Base-by-base conservation (phyloP, 208 protist genomes). In the Trypanosomatidae sp. region DNA sequence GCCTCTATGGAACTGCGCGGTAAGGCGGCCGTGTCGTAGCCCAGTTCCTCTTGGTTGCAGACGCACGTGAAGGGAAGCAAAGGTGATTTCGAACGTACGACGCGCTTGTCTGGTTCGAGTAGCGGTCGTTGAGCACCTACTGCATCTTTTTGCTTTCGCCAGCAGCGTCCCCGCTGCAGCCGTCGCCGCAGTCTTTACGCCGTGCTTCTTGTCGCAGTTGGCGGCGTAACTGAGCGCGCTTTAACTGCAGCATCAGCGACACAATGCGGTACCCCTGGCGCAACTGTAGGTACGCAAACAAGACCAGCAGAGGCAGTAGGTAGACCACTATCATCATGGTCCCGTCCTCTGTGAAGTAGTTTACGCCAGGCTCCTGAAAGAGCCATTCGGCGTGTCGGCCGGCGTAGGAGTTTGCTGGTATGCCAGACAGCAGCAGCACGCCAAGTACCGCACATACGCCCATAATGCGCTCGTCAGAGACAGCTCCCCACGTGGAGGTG, bases 311-410 rank as follows among this genome's bases (percentile, higher is more conserved):
- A 39, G 91, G 91, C n/a, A 76, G 15, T 71, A 79, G 86, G 70
- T 85, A 90, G 41, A 93, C 69, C 0, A 89, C 71, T 2, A 75
- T 76, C 12, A 96, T 71, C 73, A 96, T 93, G 25, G 89, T 58
- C 10, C 85, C 87, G 25, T 69, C 69, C n/a, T 83, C 76, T 9
- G 91, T 86, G 86, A 96, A 94, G 76, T 96, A 96, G 66, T 93
- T 92, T 8, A 82, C 71, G 1, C 77, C 67, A 17, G 79, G 71
- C 52, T 86, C 83, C 22, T 43, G 22, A 70, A 96, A 93, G 19
- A 94, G 39, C 12, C 47, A 19, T 0, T 55, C 43, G 0, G 73
- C 10, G 79, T 75, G 41, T 78, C 76, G 58, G 65, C 65, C 41
- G 78, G 81, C 25, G 74, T 50, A 60, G 1, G 25, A 36, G 43